Percentiles rank a stretch among this genome's conserved stretches.
Evolutionary conservation across 495 filamentous ascomycete species (phyloP).

Genomic region (Aspergillus wentii): DNA sequence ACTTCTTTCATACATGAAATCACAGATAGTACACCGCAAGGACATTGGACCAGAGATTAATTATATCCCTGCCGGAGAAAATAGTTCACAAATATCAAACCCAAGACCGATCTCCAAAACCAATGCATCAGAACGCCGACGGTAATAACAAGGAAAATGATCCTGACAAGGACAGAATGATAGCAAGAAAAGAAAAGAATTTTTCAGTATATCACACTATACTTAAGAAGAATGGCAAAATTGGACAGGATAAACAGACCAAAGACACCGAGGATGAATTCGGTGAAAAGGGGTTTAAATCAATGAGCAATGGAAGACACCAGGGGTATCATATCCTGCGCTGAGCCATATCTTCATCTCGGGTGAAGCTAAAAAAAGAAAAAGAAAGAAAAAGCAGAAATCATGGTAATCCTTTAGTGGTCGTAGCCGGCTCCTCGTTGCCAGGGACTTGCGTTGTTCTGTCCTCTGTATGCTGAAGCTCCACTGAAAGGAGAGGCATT

Average conservation of each 20-base stretch:
- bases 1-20: constrained; percentile 14
- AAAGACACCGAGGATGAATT: constrained; percentile 12
- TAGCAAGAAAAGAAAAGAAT: constrained; percentile 6
- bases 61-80: constrained; percentile 11
- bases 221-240: constrained; percentile 7
- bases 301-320: constrained; percentile 24
- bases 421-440: constrained; percentile 64
- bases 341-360: constrained; percentile 44
- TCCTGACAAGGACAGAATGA: constrained; percentile 16
- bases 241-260: constrained; percentile 9
- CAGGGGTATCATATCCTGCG: constrained; percentile 28
- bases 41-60: constrained; percentile 9
- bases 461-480: constrained; percentile 39
- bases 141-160: constrained; percentile 14
- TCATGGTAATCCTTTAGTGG: constrained; percentile 35
- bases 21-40: constrained; percentile 10
- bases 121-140: constrained; percentile 33
- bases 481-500: constrained; percentile 30
- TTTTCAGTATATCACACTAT: constrained; percentile 21
- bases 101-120: constrained; percentile 29
- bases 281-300: constrained; percentile 12
- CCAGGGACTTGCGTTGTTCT: constrained; percentile 61
- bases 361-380: constrained; percentile 20
- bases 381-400: constrained; percentile 12
- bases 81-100: constrained; percentile 17